Evolutionary conservation across 2,329 filamentous ascomycete species (phyloP), one percentile per base, ranked within the genome.

Genomic region (Aureobasidium uvarum): DNA sequence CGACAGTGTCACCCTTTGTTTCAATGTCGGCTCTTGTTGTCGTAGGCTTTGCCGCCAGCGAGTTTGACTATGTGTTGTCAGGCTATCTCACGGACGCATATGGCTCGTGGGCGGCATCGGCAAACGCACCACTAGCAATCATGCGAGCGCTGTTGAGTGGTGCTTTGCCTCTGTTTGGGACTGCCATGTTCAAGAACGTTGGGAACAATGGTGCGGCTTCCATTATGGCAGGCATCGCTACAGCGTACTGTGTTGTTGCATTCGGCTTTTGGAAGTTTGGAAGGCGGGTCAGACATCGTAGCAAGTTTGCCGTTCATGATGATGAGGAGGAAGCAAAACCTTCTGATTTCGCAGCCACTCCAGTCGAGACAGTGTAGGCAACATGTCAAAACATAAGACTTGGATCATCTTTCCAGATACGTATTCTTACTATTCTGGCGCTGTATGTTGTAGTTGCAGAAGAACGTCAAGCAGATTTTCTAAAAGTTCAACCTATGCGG

Each of bases 41-140:
- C 3, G 74, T 83, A 10, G 82, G 81, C 0, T 84, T 80, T 70
- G 79, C 79, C 0, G 69, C 79, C 28, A 82, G 81, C 18, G 81
- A 84, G 65, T 76, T 82, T 50, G 77, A 77, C 20, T 77, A 72
- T 5, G 72, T 76, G 4, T 69, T 82, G 0, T 74, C 75, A 1
- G 79, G 78, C 1, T 81, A 82, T 56, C 71, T 81, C 11, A 74
- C 79, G 0, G 80, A 82, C 68, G 76, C 76, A 25, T 82, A 81
- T 65, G 71, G 77, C 20, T 76, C 74, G 16, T 80, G 80, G 56
- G 77, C 79, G 1, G 77, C 79, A 0, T 80, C 78, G 52, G 80
- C 77, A 1, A 78, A 78, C 31, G 79, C 80, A 1, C 75, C 78
- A 0, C 70, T 81, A 56, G 74, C 75, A 1, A 75, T 81, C 20